A percentile compares a stretch with the other conserved stretches of the same genome.
These are phyloP conservation scores for Bruguiera hainesii DNA, from an alignment of 441 rosid genomes.

Conservation along the genomic window DNA sequence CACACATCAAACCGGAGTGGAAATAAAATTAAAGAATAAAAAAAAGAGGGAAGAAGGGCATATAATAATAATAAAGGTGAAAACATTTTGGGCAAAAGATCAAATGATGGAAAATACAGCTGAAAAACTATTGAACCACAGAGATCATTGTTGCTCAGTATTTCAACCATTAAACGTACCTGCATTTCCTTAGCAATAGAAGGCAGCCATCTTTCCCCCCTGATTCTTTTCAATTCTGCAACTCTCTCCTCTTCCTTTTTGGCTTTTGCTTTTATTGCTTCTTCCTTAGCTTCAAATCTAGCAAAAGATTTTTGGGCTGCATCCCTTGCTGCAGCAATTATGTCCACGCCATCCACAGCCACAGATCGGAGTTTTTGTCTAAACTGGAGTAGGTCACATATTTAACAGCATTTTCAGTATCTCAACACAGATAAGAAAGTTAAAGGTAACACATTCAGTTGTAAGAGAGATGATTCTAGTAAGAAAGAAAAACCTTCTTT, in stretches of 20 bases:
- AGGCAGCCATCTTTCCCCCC: constrained; percentile 91
- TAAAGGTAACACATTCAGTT: neutral
- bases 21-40: neutral
- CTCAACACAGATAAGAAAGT: constrained; percentile 1
- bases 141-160: neutral
- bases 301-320: constrained; percentile 49
- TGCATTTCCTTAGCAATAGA: constrained; percentile 56
- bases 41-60: neutral
- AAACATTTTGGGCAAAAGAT: neutral
- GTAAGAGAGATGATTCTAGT: neutral
- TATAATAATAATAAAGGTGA: neutral
- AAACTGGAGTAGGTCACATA: constrained; percentile 42
- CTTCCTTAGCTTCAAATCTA: constrained; percentile 66
- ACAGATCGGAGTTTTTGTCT: constrained; percentile 44
- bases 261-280: constrained; percentile 59
- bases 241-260: constrained; percentile 79
- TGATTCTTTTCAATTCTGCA: constrained; percentile 53
- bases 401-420: neutral
- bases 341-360: constrained; percentile 61
- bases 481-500: constrained; percentile 52
- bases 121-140: neutral
- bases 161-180: constrained; percentile 26
- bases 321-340: constrained; percentile 54
- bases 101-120: neutral
- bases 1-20: neutral